Conservation (phyloP, 2,329 filamentous ascomycete species). For the Ilyonectria robusta region DNA sequence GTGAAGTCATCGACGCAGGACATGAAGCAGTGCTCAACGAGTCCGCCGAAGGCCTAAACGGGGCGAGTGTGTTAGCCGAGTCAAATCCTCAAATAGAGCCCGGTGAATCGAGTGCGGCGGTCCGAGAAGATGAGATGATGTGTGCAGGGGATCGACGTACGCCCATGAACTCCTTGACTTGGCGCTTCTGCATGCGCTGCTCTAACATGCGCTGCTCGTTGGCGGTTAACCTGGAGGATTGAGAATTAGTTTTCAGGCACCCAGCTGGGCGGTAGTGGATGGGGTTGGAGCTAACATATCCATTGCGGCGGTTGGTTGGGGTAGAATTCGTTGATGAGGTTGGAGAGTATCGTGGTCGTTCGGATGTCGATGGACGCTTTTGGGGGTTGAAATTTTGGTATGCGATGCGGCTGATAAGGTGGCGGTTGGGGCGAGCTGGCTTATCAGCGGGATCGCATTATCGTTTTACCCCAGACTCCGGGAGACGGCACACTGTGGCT, state of each 20-base stretch:
- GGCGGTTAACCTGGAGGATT: conserved; percentile 71
- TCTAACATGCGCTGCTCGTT: conserved; percentile 94
- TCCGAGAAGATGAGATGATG: neutral
- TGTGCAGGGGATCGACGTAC: conserved; percentile 68
- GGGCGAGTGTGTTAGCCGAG: conserved; percentile 8
- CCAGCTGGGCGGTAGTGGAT: neutral
- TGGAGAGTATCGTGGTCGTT: conserved; percentile 29
- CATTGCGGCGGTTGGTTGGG: conserved; percentile 43
- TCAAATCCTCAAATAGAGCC: neutral
- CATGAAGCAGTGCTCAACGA: conserved; percentile 91
- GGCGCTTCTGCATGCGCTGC: conserved; percentile 94
- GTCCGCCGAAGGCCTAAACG: conserved; percentile 54
- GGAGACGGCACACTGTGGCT: conserved; percentile 1
- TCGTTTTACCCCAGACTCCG: conserved; percentile 46
- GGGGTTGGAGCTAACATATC: conserved; percentile 45
- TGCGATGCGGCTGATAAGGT: conserved; percentile 38
- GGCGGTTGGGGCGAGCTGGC: conserved; percentile 31
- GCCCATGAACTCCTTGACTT: conserved; percentile 99
- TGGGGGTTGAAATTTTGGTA: conserved; percentile 49
- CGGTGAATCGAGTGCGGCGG: neutral
- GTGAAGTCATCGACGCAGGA: conserved; percentile 99
- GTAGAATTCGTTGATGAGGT: conserved; percentile 23
- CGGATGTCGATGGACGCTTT: conserved; percentile 31
- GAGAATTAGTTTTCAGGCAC: conserved; percentile 29
- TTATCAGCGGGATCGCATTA: conserved; percentile 52